Conservation (phyloP, 306 rosid species). For the Cucurbita moschata region DNA sequence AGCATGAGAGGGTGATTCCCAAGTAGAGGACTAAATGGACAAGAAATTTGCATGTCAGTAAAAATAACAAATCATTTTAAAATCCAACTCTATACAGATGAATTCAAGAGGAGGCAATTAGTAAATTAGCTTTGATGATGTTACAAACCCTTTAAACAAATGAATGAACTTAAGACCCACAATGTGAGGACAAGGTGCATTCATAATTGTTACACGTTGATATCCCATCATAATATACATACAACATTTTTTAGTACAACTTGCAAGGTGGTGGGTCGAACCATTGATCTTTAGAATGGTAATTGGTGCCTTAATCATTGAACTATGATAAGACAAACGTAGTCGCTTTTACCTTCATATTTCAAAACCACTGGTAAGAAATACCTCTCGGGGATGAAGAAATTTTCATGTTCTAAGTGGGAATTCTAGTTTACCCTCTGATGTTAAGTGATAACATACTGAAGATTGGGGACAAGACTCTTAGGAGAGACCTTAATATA, state of each 20-base stretch:
- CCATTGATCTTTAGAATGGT: not conserved
- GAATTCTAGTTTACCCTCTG: not conserved
- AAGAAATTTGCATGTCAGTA: conserved; percentile 8
- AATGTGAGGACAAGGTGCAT: not conserved
- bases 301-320: not conserved
- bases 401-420: not conserved
- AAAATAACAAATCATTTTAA: not conserved
- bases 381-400: not conserved
- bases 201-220: not conserved
- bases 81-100: not conserved
- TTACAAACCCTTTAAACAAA: not conserved
- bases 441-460: not conserved
- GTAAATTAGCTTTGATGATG: not conserved
- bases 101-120: not conserved
- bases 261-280: no score
- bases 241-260: not conserved
- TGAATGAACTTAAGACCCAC: not conserved
- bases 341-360: not conserved
- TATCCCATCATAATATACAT: not conserved
- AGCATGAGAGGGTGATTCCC: conserved; percentile 39
- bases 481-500: not conserved
- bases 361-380: not conserved
- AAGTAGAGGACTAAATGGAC: conserved; percentile 26
- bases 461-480: not conserved
- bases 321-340: not conserved